phyloP scores from a whole-genome alignment of 345 rosid species.

The Turnera subulata region DNA sequence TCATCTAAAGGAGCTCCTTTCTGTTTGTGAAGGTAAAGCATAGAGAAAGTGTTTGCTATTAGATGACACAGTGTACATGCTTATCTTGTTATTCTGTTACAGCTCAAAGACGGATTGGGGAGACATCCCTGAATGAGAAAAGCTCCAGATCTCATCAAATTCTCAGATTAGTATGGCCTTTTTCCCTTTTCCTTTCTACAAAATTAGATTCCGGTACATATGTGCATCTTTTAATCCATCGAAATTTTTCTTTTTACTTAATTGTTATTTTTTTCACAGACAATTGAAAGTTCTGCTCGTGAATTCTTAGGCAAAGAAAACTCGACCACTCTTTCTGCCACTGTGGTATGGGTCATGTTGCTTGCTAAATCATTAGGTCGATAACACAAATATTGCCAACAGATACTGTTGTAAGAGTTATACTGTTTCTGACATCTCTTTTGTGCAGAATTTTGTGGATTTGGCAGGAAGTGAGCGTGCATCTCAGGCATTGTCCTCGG shows the following conservation, averaged over 20 bases:
- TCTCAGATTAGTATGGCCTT: constrained; percentile 65
- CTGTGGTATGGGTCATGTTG: constrained; percentile 58
- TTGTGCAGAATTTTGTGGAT: constrained; percentile 80
- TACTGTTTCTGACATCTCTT: too few relatives aligned
- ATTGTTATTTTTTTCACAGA: constrained; percentile 37
- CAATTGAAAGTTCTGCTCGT: constrained; percentile 90
- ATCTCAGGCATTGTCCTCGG: constrained; percentile 85
- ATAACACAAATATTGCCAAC: neutral
- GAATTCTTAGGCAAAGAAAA: constrained; percentile 91
- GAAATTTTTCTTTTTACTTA: constrained; percentile 6
- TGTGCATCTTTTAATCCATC: neutral
- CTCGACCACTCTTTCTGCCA: constrained; percentile 82
- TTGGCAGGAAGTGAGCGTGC: constrained; percentile 99
- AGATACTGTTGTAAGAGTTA: too few relatives aligned
- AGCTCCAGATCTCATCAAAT: constrained; percentile 99
- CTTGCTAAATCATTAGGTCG: neutral
- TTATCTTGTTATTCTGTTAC: constrained; percentile 24
- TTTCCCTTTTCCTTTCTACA: constrained; percentile 16
- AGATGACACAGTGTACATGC: constrained; percentile 14
- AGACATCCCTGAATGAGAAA: constrained; percentile 84
- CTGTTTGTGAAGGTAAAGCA: constrained; percentile 79
- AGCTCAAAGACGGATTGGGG: constrained; percentile 94
- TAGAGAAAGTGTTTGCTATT: constrained; percentile 7
- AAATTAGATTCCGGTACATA: constrained; percentile 5
- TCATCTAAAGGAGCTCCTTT: constrained; percentile 80